Base-by-base conservation (phyloP, 2,329 filamentous ascomycete species). In the Epichloe amarillans region DNA sequence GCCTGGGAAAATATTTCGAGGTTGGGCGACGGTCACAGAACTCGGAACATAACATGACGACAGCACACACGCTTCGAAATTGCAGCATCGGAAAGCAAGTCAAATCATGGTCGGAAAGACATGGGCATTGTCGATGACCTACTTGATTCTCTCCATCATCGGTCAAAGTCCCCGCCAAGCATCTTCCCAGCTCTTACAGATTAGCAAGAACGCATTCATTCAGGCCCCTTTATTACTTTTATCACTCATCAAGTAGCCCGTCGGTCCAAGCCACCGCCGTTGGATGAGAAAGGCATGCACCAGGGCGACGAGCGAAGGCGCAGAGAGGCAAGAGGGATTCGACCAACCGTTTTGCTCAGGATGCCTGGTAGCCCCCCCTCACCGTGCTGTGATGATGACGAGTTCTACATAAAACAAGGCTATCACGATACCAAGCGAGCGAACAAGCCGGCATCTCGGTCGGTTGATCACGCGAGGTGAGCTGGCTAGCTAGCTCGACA, bases 161-260 rank as follows among this genome's bases (percentile, higher is more conserved):
- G 38, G 7, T 23, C 14, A n/a, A 23, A 49, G 46, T 49, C 46
- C 42, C 46, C 46, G 46, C 46, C 46, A 42, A 23, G 40, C 37
- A 38, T n/a, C 14, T 38, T 38, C 7, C 14, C 37, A 38, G 14
- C 37, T 38, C n/a, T 30, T 4, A 30, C 10, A 15, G 37, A n/a
- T n/a, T 3, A 38, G n/a, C 14, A 38, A 14, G 37, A 38, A 38
- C 14, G n/a, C n/a, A n/a, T n/a, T 38, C 14, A 38, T 11, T 11
- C 8, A 11, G 30, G 30, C 10, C 30, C 30, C 30, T 30, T 30
- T 30, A 0, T 4, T 11, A 30, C 3, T 30, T 30, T 30, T 4
- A 30, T 11, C 30, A 30, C 30, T 30, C 30, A 4, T 30, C 30
- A 4, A 11, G 8, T 30, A 30, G 37, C 37, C 37, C n/a, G 37